Evolutionary conservation across 352 stramenopile species (phyloP).

Genomic region (Pythium dissimile): DNA sequence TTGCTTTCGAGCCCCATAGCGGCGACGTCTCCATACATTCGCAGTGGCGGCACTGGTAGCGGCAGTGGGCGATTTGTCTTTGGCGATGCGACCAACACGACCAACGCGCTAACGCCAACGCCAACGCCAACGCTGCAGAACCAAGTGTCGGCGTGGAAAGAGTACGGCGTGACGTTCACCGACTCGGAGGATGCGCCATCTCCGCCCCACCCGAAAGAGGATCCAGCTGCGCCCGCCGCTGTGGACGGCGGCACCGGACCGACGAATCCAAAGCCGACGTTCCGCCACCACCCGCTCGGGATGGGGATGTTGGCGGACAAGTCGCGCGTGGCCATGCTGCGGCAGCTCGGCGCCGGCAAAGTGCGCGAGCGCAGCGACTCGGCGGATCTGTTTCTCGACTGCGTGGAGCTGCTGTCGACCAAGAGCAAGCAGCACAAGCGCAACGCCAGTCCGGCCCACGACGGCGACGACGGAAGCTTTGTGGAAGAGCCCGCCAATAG

Average conservation of each 20-base stretch:
- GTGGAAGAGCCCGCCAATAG: neutral
- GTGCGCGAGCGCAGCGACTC: slow-evolving; percentile 63
- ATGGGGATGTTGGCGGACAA: slow-evolving; percentile 32
- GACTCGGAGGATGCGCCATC: slow-evolving; percentile 24
- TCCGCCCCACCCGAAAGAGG: neutral
- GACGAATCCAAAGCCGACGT: neutral
- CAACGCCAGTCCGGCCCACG: slow-evolving; percentile 3
- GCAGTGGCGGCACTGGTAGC: no score
- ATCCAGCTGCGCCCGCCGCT: neutral
- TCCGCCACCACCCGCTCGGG: neutral
- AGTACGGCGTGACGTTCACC: slow-evolving; percentile 29
- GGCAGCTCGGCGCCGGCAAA: slow-evolving; percentile 18
- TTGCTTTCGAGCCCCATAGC: slow-evolving; percentile 17
- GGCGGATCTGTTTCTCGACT: slow-evolving; percentile 81
- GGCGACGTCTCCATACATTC: no score
- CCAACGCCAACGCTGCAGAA: slow-evolving; percentile 41
- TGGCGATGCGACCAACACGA: neutral
- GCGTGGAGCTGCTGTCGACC: slow-evolving; percentile 59
- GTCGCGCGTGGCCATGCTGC: slow-evolving; percentile 48
- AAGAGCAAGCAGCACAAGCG: slow-evolving; percentile 27
- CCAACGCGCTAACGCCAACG: no score
- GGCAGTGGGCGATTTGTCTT: neutral
- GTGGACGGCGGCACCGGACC: neutral
- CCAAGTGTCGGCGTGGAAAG: slow-evolving; percentile 51
- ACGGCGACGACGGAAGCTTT: neutral